Base-by-base conservation (phyloP, 2,329 filamentous ascomycete genomes). In the Hymenoscyphus occultus region DNA sequence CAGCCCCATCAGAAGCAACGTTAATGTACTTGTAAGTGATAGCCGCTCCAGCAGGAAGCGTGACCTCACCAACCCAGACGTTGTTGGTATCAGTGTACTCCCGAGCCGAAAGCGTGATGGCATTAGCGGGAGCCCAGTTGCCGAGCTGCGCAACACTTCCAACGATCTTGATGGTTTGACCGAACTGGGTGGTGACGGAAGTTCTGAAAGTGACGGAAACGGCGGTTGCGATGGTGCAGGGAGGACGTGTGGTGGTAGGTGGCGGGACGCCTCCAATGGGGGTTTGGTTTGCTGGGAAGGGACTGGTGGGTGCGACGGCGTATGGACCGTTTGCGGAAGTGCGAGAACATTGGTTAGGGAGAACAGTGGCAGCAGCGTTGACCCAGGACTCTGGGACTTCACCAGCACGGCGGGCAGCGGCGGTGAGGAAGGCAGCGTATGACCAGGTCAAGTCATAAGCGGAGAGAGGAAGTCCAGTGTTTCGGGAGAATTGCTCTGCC, bases 401-500 rank as follows among this genome's bases (percentile, higher is more conserved):
- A 22, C 81, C 82, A 58, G 81, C 81, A 58, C 87, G 83, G 45
- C 87, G 83, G 54, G 81, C 81, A 31, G 80, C 77, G n/a, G 84
- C 84, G 0, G 88, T 89, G 58, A 92, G 78, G 75, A 92, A 88
- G 0, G 88, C 82, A 1, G 88, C 87, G 69, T 91, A 91, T 0
- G 88, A 90, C 89, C 89, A 92, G 2, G 89, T 91, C 35, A 92
- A 78, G 68, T 92, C 86, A 19, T 79, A 77, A 0, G 89, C 90
- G 1, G 87, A 90, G 3, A 88, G 77, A 1, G 86, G 86, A 0
- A 72, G 68, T 39, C 83, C 87, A 56, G 74, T 78, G 63, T 77
- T 76, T 70, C 82, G 83, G 69, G 83, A 81, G 71, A 84, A 92
- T 74, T 92, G 89, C 78, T 92, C 90, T 1, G 86, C 79, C 14